Conservation (phyloP, 805 yeast genomes). For the Metschnikowia koreensis region DNA sequence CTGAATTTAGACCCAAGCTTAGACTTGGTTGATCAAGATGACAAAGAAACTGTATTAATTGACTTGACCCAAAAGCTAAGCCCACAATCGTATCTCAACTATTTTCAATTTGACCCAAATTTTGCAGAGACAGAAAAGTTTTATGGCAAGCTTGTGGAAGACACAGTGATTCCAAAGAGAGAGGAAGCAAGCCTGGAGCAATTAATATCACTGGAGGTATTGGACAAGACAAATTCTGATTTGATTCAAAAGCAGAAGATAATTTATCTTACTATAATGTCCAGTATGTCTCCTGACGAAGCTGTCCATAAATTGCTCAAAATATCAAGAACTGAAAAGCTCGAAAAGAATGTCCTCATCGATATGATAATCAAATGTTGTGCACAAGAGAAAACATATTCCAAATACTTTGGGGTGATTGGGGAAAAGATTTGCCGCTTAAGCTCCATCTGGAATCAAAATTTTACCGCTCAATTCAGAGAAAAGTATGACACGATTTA, state of each 20-base stretch:
- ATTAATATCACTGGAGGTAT: background rate
- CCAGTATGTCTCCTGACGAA: constrained; percentile 89
- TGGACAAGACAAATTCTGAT: constrained; percentile 23
- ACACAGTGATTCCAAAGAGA: constrained; percentile 26
- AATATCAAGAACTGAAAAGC: constrained; percentile 26
- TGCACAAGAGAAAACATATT: constrained; percentile 81
- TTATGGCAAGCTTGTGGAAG: constrained; percentile 43
- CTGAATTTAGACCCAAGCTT: constrained; percentile 43
- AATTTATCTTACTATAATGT: constrained; percentile 80
- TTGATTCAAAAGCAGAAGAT: constrained; percentile 66
- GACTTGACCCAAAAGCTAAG: constrained; percentile 52
- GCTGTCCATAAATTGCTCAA: constrained; percentile 81
- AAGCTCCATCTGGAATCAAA: constrained; percentile 53
- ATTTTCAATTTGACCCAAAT: constrained; percentile 48
- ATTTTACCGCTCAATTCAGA: constrained; percentile 53
- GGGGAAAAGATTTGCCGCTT: constrained; percentile 61
- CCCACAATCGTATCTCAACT: constrained; percentile 47
- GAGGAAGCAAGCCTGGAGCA: background rate
- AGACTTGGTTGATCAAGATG: constrained; percentile 66
- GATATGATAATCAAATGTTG: constrained; percentile 80
- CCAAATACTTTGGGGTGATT: constrained; percentile 78
- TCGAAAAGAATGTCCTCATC: constrained; percentile 43
- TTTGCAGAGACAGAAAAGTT: constrained; percentile 49
- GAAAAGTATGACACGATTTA: constrained; percentile 58
- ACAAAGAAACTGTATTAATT: constrained; percentile 53